phyloP scores from a whole-genome alignment of 176 grass and related monocot species.

The Eleusine indica region DNA sequence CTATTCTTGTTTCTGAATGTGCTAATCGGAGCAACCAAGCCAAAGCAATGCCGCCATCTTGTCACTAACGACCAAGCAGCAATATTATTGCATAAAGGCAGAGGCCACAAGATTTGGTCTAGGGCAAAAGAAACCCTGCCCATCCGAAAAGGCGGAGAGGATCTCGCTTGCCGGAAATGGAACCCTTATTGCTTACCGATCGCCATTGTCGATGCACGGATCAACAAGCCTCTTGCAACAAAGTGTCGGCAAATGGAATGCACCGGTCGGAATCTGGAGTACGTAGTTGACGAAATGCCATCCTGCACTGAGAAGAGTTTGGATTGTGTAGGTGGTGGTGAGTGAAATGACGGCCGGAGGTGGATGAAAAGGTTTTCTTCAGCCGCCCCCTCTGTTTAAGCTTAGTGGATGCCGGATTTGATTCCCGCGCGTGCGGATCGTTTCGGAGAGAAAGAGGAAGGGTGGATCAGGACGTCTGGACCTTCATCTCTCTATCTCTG shows the following conservation, averaged over 20 bases:
- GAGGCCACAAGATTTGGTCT: background rate
- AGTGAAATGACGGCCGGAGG: background rate
- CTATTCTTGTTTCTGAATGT: background rate
- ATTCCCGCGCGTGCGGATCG: background rate
- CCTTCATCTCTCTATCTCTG: background rate
- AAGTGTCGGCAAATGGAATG: slow-evolving; percentile 2
- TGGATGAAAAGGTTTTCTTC: background rate
- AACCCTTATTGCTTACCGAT: background rate
- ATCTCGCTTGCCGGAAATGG: background rate
- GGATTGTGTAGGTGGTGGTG: background rate
- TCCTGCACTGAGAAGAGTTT: background rate
- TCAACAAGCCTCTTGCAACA: background rate
- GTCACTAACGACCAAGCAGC: background rate
- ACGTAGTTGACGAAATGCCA: background rate
- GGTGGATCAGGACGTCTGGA: background rate
- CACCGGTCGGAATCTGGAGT: background rate
- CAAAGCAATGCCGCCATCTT: background rate
- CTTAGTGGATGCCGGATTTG: background rate
- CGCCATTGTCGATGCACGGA: background rate
- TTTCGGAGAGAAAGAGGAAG: background rate
- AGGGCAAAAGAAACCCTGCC: background rate
- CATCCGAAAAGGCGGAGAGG: background rate
- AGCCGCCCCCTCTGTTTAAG: background rate
- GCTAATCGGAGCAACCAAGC: background rate
- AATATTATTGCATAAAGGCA: background rate